Conservation (phyloP, 2,329 filamentous ascomycete genomes). For the Aspergillus sp. region DNA sequence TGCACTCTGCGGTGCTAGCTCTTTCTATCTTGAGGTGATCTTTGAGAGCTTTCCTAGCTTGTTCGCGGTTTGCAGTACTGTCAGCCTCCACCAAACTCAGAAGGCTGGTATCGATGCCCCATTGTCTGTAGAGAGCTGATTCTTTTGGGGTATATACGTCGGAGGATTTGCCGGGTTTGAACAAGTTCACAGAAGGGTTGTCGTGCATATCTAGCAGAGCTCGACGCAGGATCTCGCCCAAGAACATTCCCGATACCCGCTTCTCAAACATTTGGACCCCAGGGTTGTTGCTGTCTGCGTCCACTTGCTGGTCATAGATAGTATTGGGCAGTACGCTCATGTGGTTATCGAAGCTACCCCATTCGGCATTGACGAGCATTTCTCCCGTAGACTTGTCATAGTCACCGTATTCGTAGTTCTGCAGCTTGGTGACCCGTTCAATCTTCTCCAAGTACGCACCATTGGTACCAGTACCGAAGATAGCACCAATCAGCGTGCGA, state of each 20-base stretch:
- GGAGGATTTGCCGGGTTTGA: conserved; percentile 66
- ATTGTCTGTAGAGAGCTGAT: conserved; percentile 65
- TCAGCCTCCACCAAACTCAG: conserved; percentile 82
- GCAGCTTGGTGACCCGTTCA: conserved; percentile 70
- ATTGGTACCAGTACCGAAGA: conserved; percentile 96
- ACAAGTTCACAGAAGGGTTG: conserved; percentile 59
- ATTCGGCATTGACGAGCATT: conserved; percentile 98
- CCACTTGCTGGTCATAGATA: conserved; percentile 69
- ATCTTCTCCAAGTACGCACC: conserved; percentile 95
- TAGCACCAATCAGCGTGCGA: conserved; percentile 82
- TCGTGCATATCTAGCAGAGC: conserved; percentile 65
- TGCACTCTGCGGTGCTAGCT: conserved; percentile 72
- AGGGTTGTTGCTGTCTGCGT: conserved; percentile 75
- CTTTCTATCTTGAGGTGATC: conserved; percentile 67
- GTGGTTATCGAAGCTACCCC: conserved; percentile 96
- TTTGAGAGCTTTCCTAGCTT: conserved; percentile 70
- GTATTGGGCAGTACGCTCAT: conserved; percentile 82
- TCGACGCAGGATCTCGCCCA: conserved; percentile 84
- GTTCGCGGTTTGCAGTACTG: conserved; percentile 60
- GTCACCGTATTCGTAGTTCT: conserved; percentile 43
- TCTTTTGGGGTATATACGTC: conserved; percentile 60
- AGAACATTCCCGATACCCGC: conserved; percentile 94
- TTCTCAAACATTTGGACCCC: conserved; percentile 99
- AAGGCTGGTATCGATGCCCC: conserved; percentile 86
- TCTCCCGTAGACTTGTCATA: conserved; percentile 76